A percentile compares a stretch with the other conserved stretches of the same genome.
These are phyloP conservation scores for Fusarium praegraminearum DNA, from an alignment of 2,329 filamentous ascomycete species.

Conservation along the genomic window DNA sequence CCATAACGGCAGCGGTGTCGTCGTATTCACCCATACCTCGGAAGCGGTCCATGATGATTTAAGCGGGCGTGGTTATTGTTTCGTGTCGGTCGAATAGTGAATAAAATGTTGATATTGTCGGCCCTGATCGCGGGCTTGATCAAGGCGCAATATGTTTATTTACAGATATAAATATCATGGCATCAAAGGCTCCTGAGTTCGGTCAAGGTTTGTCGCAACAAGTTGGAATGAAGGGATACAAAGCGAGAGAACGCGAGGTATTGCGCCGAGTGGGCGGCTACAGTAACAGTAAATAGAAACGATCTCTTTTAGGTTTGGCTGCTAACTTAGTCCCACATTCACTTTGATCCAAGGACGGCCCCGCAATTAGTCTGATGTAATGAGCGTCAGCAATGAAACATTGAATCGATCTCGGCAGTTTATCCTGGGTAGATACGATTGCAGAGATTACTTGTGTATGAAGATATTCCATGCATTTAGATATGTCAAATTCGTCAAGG, in stretches of 20 bases:
- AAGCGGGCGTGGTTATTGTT: background rate
- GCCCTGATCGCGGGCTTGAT: conserved; percentile 38
- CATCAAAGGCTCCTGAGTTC: conserved; percentile 28
- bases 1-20: conserved; percentile 53
- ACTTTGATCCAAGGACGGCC: conserved; percentile 16
- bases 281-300: conserved; percentile 34
- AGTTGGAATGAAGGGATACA: conserved; percentile 22
- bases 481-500: background rate
- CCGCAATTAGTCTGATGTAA: conserved; percentile 14
- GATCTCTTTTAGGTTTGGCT: conserved; percentile 37
- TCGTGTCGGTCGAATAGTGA: conserved; percentile 6
- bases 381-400: conserved; percentile 23
- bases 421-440: conserved; percentile 1
- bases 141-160: conserved; percentile 36
- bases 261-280: conserved; percentile 38
- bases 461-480: background rate
- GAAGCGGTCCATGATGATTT: conserved; percentile 40
- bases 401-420: conserved; percentile 2
- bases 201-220: conserved; percentile 2
- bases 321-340: conserved; percentile 33
- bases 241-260: conserved; percentile 37
- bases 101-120: conserved; percentile 5
- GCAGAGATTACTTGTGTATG: background rate
- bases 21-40: conserved; percentile 44
- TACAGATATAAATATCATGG: conserved; percentile 24